Evolutionary conservation across 257 asterid genomes (phyloP), one percentile per base, ranked within the genome.

Genomic region (Forsythia viridissima): DNA sequence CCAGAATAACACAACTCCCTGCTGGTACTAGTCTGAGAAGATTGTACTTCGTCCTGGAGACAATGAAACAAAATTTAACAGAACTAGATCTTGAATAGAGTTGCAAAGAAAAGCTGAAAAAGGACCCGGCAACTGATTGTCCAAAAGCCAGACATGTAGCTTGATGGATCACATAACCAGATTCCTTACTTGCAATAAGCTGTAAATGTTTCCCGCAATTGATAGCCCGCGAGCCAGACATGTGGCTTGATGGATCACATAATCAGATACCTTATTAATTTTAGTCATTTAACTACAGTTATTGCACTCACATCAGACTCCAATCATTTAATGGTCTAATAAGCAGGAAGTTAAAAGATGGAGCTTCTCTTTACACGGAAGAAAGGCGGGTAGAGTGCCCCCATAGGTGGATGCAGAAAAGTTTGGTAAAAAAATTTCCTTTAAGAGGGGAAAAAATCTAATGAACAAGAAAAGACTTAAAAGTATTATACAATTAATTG

Each of bases 41-140:
- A 84, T 65, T 75, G 88, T 69, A 59, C 71, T 79, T 83, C 96
- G 79, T 87, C 94, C 97, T 92, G 80, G 88, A 80, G 75, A 68
- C 52, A 76, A 75, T 76, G 86, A 76, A 77, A 41, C 6, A n/a
- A 46, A 57, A 52, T 67, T 42, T 15, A 55, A 38, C 55, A 8
- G 12, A 63, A 21, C 0, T 63, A 63, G 70, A 61, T 4, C 18
- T 24, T 24, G 16, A 61, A 61, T 63, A 63, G 70, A 61, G 13
- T 63, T 21, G 4, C 18, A 63, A 20, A 63, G 12, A 21, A 63
- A 24, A 21, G 15, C 37, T 21, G 39, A 1, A 63, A 18, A 24
- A 63, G 13, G 24, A 3, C 15, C 38, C 16, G 0, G 70, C 39
- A 63, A 63, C 18, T 8, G 70, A 63, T 63, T 21, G 13, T 24